Conservation (phyloP, 257 asterid genomes). For the Forsythia suspensa region DNA sequence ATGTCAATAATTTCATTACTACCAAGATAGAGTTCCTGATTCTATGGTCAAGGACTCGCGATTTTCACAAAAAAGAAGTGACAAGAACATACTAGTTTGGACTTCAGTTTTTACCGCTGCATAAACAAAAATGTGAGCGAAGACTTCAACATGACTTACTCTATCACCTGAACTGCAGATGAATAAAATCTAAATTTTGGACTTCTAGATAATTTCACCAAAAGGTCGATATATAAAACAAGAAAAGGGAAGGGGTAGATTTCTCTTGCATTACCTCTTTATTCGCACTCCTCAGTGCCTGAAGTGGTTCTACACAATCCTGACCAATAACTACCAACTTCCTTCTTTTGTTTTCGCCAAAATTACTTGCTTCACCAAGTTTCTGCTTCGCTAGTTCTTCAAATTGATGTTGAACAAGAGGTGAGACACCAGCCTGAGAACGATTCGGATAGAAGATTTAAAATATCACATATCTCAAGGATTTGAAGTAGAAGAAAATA, state of each 20-base stretch:
- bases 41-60: neutral
- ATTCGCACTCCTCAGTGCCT: slow-evolving; percentile 69
- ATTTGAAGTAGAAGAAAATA: neutral
- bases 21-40: neutral
- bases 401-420: slow-evolving; percentile 79
- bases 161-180: neutral
- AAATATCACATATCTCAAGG: neutral
- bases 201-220: neutral
- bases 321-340: slow-evolving; percentile 85
- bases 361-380: slow-evolving; percentile 26
- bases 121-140: neutral
- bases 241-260: neutral
- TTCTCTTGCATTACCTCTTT: neutral
- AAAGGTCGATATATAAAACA: neutral
- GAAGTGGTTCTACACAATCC: slow-evolving; percentile 89
- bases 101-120: neutral
- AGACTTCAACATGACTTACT: neutral
- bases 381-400: slow-evolving; percentile 49
- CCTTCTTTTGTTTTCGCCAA: slow-evolving; percentile 46
- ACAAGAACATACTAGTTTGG: neutral
- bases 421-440: slow-evolving; percentile 62
- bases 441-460: neutral
- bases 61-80: neutral
- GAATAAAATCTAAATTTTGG: neutral
- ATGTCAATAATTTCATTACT: neutral